A percentile compares a stretch with the other conserved stretches of the same genome.
Conservation (phyloP, 2,329 filamentous ascomycete species). For the Pestalotiopsis fici region DNA sequence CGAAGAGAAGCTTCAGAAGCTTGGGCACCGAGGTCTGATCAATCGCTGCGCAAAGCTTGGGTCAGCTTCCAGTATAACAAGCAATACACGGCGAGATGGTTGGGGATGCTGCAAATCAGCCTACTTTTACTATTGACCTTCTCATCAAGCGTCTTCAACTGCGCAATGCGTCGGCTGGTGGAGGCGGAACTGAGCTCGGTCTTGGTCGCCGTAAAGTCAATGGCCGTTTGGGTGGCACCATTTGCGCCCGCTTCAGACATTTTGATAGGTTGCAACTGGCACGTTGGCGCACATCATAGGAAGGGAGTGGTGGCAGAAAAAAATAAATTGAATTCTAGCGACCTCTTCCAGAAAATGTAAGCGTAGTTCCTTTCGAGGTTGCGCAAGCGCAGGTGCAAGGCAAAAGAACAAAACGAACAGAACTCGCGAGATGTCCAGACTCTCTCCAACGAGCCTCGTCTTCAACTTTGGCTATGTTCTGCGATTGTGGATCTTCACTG, state of each 20-base stretch:
- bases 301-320: slow-evolving; percentile 4
- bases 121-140: slow-evolving; percentile 56
- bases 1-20: slow-evolving; percentile 76
- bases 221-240: slow-evolving; percentile 35
- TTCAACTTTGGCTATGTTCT: neutral
- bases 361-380: neutral
- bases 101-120: slow-evolving; percentile 11
- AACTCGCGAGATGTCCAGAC: neutral
- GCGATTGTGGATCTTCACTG: slow-evolving; percentile 1
- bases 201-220: slow-evolving; percentile 53
- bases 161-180: slow-evolving; percentile 54
- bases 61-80: slow-evolving; percentile 5
- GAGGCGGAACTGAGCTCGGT: slow-evolving; percentile 63
- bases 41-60: slow-evolving; percentile 37
- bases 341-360: neutral
- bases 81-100: neutral
- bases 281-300: slow-evolving; percentile 35
- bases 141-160: slow-evolving; percentile 59
- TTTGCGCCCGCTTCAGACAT: slow-evolving; percentile 53
- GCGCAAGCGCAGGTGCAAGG: neutral
- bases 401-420: neutral
- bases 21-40: slow-evolving; percentile 49
- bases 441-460: neutral
- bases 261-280: slow-evolving; percentile 34
- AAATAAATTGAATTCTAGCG: neutral